These are phyloP conservation scores for Collybia sordida DNA, from an alignment of 768 basidiomycete genomes.

Conservation along the genomic window DNA sequence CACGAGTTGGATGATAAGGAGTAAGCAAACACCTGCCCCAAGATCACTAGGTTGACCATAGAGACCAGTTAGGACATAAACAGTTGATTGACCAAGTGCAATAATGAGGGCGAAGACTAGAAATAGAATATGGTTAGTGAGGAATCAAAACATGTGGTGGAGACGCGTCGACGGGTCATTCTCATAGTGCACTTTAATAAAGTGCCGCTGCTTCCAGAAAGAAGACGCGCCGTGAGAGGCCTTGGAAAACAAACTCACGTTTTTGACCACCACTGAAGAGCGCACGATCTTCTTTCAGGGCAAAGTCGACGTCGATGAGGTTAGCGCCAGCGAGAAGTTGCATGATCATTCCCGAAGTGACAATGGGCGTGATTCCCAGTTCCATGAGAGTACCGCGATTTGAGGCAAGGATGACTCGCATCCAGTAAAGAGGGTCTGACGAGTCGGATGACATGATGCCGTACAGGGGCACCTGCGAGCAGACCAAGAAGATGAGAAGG, in stretches of 20 bases:
- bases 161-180: not conserved
- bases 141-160: not conserved
- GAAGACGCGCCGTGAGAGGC: not conserved
- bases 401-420: conserved; percentile 98
- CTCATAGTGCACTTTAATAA: not conserved
- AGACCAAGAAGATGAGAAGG: conserved; percentile 98
- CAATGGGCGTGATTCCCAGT: conserved; percentile 95
- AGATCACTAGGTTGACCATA: conserved; percentile 93
- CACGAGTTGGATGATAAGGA: conserved; percentile 95
- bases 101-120: conserved; percentile 97
- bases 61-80: conserved; percentile 95
- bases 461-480: conserved; percentile 98
- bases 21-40: conserved; percentile 94
- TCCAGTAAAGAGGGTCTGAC: conserved; percentile 99
- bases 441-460: conserved; percentile 99
- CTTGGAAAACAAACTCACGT: conserved; percentile 52
- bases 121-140: not conserved
- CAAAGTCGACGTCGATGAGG: conserved; percentile 96
- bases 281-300: conserved; percentile 94
- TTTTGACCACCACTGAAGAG: conserved; percentile 97
- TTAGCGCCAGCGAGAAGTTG: conserved; percentile 97
- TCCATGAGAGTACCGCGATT: conserved; percentile 99
- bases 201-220: too few relatives aligned
- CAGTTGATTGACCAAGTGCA: conserved; percentile 92
- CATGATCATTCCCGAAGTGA: conserved; percentile 99